These are phyloP conservation scores for Astrothelium macrocarpum DNA, from an alignment of 495 filamentous ascomycete species.

Conservation along the genomic window DNA sequence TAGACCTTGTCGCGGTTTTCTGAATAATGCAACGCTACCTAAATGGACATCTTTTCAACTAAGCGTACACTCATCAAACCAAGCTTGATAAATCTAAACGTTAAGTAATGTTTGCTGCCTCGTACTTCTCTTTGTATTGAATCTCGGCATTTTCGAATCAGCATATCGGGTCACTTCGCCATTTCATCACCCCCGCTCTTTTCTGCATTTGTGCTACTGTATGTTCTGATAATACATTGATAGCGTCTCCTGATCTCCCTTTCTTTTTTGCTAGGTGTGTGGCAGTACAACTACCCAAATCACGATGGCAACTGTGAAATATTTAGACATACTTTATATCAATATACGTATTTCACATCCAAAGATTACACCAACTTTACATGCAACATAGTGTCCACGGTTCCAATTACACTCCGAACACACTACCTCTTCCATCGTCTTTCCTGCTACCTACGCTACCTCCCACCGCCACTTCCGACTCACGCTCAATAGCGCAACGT, in stretches of 20 bases:
- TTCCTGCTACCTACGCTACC: neutral
- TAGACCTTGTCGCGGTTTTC: too few relatives aligned
- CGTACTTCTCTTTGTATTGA: neutral
- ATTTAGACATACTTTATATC: neutral
- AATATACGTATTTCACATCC: neutral
- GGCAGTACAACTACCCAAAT: neutral
- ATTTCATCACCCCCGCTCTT: neutral
- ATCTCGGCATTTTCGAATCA: neutral
- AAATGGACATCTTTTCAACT: too few relatives aligned
- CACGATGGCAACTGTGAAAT: neutral
- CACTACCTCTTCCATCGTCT: neutral
- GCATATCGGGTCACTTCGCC: neutral
- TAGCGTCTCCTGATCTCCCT: neutral
- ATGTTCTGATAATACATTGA: neutral
- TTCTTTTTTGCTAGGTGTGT: neutral
- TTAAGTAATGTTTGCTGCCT: too few relatives aligned
- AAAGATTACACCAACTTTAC: neutral
- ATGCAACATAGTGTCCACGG: neutral
- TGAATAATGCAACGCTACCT: too few relatives aligned
- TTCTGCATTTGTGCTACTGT: neutral
- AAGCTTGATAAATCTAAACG: too few relatives aligned
- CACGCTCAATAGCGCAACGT: neutral
- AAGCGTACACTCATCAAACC: too few relatives aligned
- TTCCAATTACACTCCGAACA: neutral
- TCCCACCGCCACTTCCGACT: neutral